These are phyloP conservation scores for Nakazawaea peltata DNA, from an alignment of 805 yeast species.

Conservation along the genomic window DNA sequence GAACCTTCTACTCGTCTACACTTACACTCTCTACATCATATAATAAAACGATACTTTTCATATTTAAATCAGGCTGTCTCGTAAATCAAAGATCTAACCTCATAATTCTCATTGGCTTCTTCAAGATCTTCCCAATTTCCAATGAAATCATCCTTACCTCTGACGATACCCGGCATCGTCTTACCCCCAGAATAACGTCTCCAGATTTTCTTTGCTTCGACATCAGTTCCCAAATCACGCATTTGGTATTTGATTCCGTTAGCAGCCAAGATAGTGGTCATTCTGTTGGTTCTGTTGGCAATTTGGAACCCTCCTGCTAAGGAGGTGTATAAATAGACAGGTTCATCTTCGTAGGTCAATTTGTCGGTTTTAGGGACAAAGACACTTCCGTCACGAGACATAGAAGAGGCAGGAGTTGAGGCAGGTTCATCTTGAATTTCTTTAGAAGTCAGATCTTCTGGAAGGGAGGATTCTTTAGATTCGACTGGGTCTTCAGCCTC, in stretches of 20 bases:
- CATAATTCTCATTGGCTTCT: conserved; percentile 72
- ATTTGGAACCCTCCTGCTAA: conserved; percentile 83
- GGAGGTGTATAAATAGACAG: conserved; percentile 76
- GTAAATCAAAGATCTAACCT: conserved; percentile 52
- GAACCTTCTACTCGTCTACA: too few relatives aligned
- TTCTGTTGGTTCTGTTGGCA: conserved; percentile 66
- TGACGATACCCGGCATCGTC: conserved; percentile 75
- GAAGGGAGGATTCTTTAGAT: conserved; percentile 3
- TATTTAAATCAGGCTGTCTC: conserved; percentile 62
- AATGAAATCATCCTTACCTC: conserved; percentile 73
- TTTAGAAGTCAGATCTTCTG: background rate
- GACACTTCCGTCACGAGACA: conserved; percentile 16
- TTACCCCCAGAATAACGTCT: conserved; percentile 65
- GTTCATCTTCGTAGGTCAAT: conserved; percentile 37
- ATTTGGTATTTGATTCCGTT: conserved; percentile 59
- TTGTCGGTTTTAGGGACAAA: conserved; percentile 24
- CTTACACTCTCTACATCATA: too few relatives aligned
- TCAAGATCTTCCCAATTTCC: conserved; percentile 85
- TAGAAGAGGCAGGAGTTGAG: conserved; percentile 3
- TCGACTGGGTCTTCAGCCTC: conserved; percentile 7
- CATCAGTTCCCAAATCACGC: conserved; percentile 83
- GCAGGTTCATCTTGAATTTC: too few relatives aligned
- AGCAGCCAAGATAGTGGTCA: conserved; percentile 68
- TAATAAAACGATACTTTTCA: too few relatives aligned
- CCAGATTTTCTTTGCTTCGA: conserved; percentile 81